Percentiles rank a stretch among this genome's conserved stretches.
Conservation (phyloP, 2,329 filamentous ascomycete species). For the Torrubiellomyces zombiae region DNA sequence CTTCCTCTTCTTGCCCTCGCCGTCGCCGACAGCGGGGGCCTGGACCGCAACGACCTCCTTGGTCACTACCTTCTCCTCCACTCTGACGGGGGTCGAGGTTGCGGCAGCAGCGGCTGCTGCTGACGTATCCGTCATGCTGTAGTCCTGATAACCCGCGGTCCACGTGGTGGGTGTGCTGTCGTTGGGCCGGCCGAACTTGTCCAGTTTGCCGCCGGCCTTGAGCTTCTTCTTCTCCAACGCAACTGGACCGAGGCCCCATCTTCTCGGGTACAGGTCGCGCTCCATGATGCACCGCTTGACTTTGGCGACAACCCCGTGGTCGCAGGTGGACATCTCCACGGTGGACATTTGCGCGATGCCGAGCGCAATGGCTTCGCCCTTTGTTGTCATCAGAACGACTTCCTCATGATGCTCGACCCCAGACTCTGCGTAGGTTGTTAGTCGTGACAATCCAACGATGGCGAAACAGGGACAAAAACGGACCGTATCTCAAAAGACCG, state of each 20-base stretch:
- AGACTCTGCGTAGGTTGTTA: constrained; percentile 38
- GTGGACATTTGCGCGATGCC: constrained; percentile 97
- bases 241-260: constrained; percentile 91
- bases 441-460: no score
- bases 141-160: constrained; percentile 88
- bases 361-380: constrained; percentile 94
- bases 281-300: constrained; percentile 99
- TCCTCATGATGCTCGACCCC: constrained; percentile 92
- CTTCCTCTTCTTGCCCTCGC: constrained; percentile 54
- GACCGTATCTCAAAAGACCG: constrained; percentile 80
- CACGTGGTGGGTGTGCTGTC: constrained; percentile 88
- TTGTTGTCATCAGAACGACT: constrained; percentile 95
- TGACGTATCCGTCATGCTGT: constrained; percentile 38
- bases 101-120: constrained; percentile 27
- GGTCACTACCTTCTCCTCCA: constrained; percentile 18
- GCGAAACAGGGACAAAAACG: constrained; percentile 12
- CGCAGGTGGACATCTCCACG: constrained; percentile 89
- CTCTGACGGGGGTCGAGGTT: constrained; percentile 12
- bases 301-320: constrained; percentile 95
- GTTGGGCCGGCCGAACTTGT: constrained; percentile 91
- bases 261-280: constrained; percentile 86
- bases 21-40: constrained; percentile 27
- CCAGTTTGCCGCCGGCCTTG: constrained; percentile 93
- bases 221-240: constrained; percentile 99
- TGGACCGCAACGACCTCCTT: constrained; percentile 20